A percentile compares a stretch with the other conserved stretches of the same genome.
These are phyloP conservation scores for Fusarium sp. DNA, from an alignment of 2,329 filamentous ascomycete species.

Conservation along the genomic window DNA sequence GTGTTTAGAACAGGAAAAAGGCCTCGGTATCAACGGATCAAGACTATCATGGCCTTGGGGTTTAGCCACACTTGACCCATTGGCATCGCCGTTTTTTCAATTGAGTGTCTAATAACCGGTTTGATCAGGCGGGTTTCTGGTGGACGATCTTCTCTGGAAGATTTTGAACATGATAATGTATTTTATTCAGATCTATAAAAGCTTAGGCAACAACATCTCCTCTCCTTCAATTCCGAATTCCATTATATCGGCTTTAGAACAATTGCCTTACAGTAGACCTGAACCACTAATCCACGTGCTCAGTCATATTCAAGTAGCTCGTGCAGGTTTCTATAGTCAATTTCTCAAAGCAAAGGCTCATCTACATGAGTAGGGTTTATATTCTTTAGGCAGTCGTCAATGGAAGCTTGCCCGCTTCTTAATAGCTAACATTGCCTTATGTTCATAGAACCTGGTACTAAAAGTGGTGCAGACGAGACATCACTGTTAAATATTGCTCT, in stretches of 20 bases:
- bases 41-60: accelerated
- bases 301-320: accelerated
- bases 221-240: background rate
- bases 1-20: background rate
- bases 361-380: background rate
- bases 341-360: background rate
- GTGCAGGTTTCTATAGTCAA: background rate
- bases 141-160: background rate
- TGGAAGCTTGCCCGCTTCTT: too few relatives aligned
- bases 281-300: accelerated
- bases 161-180: background rate
- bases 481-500: too few relatives aligned
- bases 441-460: accelerated
- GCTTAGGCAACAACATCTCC: accelerated
- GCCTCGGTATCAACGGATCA: background rate
- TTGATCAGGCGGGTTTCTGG: accelerated
- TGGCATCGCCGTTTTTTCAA: background rate
- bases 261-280: background rate
- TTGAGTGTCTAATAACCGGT: accelerated
- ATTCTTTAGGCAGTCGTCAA: accelerated
- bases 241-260: too few relatives aligned
- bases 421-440: accelerated
- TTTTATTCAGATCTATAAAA: background rate
- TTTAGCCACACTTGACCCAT: accelerated
- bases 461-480: accelerated